Evolutionary conservation across 805 yeast species (phyloP).

Genomic region (Kuraishia floccosa): DNA sequence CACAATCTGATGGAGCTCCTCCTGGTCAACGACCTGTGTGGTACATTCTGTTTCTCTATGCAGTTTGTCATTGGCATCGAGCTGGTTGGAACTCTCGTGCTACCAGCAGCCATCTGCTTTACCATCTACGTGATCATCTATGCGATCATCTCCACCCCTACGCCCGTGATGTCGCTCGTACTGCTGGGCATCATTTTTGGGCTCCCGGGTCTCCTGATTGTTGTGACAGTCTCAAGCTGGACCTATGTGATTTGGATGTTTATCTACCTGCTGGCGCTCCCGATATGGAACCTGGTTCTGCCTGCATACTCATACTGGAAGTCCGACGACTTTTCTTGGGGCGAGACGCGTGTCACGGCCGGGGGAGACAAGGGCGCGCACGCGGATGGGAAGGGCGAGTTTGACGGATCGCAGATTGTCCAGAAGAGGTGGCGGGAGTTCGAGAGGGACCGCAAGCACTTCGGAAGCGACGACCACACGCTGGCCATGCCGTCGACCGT

Average conservation of each 20-base stretch:
- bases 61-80: conserved; percentile 82
- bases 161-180: conserved; percentile 67
- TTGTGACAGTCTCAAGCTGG: conserved; percentile 67
- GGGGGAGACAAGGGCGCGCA: conserved; percentile 62
- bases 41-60: conserved; percentile 92
- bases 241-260: conserved; percentile 71
- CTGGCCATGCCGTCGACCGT: conserved; percentile 3
- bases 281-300: conserved; percentile 87
- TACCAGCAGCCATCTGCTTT: conserved; percentile 81
- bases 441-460: conserved; percentile 47
- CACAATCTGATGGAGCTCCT: conserved; percentile 86
- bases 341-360: conserved; percentile 77
- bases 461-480: background rate
- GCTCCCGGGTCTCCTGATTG: conserved; percentile 71
- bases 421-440: conserved; percentile 95
- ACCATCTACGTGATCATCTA: conserved; percentile 68
- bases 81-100: conserved; percentile 74
- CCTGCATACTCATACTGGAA: conserved; percentile 90
- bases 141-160: conserved; percentile 63
- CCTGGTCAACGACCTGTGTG: conserved; percentile 79
- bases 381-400: conserved; percentile 65
- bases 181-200: conserved; percentile 75
- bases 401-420: conserved; percentile 80
- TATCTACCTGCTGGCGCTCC: conserved; percentile 68
- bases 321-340: conserved; percentile 95